Base-by-base conservation (phyloP, 148 eudicot species). In the Silene latifolia region DNA sequence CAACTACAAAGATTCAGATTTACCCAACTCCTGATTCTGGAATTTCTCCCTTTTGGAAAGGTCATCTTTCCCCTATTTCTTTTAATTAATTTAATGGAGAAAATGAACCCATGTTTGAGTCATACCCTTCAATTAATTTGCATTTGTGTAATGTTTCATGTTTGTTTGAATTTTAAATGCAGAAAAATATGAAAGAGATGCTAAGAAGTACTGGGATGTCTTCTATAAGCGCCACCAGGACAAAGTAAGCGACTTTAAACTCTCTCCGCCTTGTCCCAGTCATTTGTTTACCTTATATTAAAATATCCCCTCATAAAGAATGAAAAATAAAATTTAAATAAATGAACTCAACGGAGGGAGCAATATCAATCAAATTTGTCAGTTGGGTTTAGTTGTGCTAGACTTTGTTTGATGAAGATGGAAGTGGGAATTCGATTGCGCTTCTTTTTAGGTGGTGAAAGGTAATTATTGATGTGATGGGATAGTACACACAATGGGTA, bases 201-300 rank as follows among this genome's bases (percentile, higher is more conserved):
- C 98, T 54, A 90, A 83, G 81, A 90, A 88, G 87, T 92, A 95
- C 73, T 95, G 98, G 98, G 98, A 95, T 81, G 75, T 87, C 17
- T 95, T 95, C 80, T 95, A 95, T 85, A 95, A 88, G 76, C 96
- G 87, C 48, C 98, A 95, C 79, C 91, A 95, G 81, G 98, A 95
- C 77, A 90, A 82, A 81, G 98, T 90, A 69, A 59, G 93, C 13
- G 1, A 7, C 73, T 75, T 78, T 27, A 9, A 29, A 7, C 44
- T 39, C 44, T 8, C 44, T 39, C 8, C 44, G 8, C 44, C 8
- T 8, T 3, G 44, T 39, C 44, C 44, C 44, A 7, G 6, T 39
- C 44, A 39, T 39, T 39, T 39, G 44, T 39, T 35, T 35, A 35
- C 39, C 39, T 35, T 35, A 3, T 0, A 39, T 39, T 39, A 39